These are phyloP conservation scores for Phytophthora multivora DNA, from an alignment of 352 stramenopile species.

Conservation along the genomic window DNA sequence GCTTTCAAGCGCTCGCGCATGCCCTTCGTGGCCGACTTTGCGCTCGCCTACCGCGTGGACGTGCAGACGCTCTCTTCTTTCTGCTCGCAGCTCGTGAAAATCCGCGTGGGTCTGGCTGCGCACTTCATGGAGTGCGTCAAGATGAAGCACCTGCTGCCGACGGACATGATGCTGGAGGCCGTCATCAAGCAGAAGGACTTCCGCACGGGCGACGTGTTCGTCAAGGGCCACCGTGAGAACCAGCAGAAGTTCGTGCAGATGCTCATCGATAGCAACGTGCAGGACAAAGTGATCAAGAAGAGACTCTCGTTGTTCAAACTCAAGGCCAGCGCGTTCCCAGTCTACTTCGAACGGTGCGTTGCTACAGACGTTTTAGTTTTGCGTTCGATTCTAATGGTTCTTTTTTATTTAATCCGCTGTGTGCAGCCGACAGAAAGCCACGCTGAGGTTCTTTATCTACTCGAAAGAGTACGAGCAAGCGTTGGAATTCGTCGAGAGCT, in stretches of 20 bases:
- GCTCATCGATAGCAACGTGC: slow-evolving; percentile 47
- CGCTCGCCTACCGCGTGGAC: slow-evolving; percentile 45
- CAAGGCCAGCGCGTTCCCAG: slow-evolving; percentile 55
- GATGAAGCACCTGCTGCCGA: slow-evolving; percentile 49
- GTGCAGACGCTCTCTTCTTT: slow-evolving; percentile 32
- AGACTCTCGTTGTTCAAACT: slow-evolving; percentile 65
- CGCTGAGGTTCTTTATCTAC: slow-evolving; percentile 66
- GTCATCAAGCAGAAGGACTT: slow-evolving; percentile 63
- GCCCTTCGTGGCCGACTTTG: slow-evolving; percentile 49
- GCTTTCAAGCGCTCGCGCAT: slow-evolving; percentile 37
- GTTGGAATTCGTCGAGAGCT: slow-evolving; percentile 41
- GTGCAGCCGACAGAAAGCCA: slow-evolving; percentile 45
- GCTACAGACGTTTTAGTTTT: neutral
- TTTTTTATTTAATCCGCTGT: neutral
- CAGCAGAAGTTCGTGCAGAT: slow-evolving; percentile 58
- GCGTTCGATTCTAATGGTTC: neutral
- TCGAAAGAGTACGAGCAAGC: slow-evolving; percentile 66
- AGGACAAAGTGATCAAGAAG: slow-evolving; percentile 80
- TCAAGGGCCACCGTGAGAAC: slow-evolving; percentile 34
- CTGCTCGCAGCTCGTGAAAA: slow-evolving; percentile 33
- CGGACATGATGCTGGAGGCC: slow-evolving; percentile 40
- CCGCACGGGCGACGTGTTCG: slow-evolving; percentile 59
- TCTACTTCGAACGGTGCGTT: slow-evolving; percentile 53
- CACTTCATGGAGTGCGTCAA: slow-evolving; percentile 52
- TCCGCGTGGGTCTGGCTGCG: slow-evolving; percentile 38